A percentile compares a stretch with the other conserved stretches of the same genome.
Conservation (phyloP, 2,329 filamentous ascomycete species). For the Colletotrichum navitas region DNA sequence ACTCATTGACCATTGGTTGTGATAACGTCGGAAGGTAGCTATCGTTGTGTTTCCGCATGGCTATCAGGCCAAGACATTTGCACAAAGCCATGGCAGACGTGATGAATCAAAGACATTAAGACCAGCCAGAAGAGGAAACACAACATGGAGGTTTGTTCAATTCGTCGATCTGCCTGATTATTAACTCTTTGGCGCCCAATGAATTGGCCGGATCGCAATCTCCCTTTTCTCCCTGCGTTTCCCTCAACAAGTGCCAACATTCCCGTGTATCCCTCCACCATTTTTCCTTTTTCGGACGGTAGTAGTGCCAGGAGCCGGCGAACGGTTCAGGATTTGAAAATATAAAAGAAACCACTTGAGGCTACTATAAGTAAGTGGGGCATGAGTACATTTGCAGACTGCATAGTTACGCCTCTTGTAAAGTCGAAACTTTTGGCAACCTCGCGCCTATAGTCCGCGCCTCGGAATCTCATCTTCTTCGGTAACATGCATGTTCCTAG, state of each 20-base stretch:
- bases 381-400: not conserved
- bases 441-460: too few relatives aligned
- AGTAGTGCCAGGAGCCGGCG: not conserved
- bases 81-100: slow-evolving; percentile 16
- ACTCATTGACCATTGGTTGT: slow-evolving; percentile 20
- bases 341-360: not conserved
- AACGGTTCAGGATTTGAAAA: not conserved
- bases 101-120: slow-evolving; percentile 37
- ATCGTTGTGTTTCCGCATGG: slow-evolving; percentile 25
- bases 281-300: not conserved
- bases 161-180: slow-evolving; percentile 30
- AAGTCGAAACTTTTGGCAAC: not conserved
- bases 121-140: slow-evolving; percentile 25
- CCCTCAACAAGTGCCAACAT: slow-evolving; percentile 37
- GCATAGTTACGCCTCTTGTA: too few relatives aligned
- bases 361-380: not conserved
- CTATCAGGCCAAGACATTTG: slow-evolving; percentile 26
- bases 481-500: slow-evolving; percentile 14
- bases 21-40: slow-evolving; percentile 29
- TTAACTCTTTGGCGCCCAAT: slow-evolving; percentile 22
- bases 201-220: not conserved
- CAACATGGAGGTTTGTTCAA: slow-evolving; percentile 11
- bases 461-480: not conserved
- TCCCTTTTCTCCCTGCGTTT: slow-evolving; percentile 40
- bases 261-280: slow-evolving; percentile 15